Evolutionary conservation across 2,329 filamentous ascomycete genomes (phyloP).

Genomic region (Fusarium sp.): DNA sequence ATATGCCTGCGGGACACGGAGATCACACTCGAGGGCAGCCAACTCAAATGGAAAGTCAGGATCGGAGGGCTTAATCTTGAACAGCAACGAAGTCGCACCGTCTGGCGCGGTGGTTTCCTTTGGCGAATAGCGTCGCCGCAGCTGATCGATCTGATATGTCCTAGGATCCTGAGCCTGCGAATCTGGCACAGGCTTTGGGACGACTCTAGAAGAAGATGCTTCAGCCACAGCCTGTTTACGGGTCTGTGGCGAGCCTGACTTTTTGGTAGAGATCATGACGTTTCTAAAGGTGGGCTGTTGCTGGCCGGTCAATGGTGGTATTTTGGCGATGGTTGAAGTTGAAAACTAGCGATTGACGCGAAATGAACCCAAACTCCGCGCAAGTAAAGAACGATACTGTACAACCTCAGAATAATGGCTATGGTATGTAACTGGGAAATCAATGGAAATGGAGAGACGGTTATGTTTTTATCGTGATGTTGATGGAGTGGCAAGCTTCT

Average conservation of each 20-base stretch:
- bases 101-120: constrained; percentile 55
- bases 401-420: neutral
- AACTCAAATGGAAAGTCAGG: constrained; percentile 87
- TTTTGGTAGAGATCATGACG: constrained; percentile 53
- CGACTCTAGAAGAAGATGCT: constrained; percentile 59
- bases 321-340: neutral
- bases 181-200: constrained; percentile 72
- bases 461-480: constrained; percentile 31
- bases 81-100: constrained; percentile 66
- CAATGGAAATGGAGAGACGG: neutral
- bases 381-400: neutral
- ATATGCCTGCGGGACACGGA: constrained; percentile 72
- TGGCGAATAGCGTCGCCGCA: constrained; percentile 72
- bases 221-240: constrained; percentile 59
- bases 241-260: constrained; percentile 44
- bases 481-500: constrained; percentile 28
- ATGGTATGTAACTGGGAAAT: neutral
- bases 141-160: constrained; percentile 78
- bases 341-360: neutral
- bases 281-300: constrained; percentile 1
- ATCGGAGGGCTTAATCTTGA: constrained; percentile 77
- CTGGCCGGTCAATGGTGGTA: constrained; percentile 3
- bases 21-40: constrained; percentile 71
- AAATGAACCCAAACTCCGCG: constrained; percentile 21
- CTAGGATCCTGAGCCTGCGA: constrained; percentile 74